Evolutionary conservation across 306 rosid genomes (phyloP), one percentile per base, ranked within the genome.

Genomic region (Vigna nakashimae): DNA sequence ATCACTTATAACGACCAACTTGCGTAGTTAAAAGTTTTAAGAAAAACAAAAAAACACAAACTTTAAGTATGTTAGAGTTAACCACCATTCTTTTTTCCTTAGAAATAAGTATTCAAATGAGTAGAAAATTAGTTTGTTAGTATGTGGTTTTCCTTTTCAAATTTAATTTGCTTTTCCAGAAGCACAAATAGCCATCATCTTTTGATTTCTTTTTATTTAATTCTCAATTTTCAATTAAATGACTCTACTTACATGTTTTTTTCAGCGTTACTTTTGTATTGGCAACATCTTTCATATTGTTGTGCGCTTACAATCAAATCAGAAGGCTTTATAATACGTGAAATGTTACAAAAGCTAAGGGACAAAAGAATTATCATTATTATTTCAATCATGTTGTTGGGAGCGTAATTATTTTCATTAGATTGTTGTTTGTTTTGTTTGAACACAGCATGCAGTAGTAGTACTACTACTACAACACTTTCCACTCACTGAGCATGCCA

Each of bases 291-390:
- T 34, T 68, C 78, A 75, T 26, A 26, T 79, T 75, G 45, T 72
- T 65, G 26, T 71, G 32, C 76, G 60, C 28, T 79, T 57, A 76
- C 70, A 68, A 71, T 84, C 82, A 84, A 84, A 79, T 69, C 71
- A 30, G 13, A 43, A 42, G 43, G 75, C 17, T 38, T 76, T 24
- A 10, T 42, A 42, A 18, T 17, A 38, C 20, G 5, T 11, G 51
- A 42, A 32, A 65, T 18, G 13, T 42, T 65, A 65, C 52, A 65
- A 65, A 65, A 65, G 52, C 51, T 65, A 65, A 42, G 18, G 71
- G 71, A 65, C 52, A 50, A 43, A 63, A 28, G 9, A n/a, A 13
- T 48, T 38, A 42, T 66, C n/a, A 65, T 18, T 65, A 42, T 65
- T 24, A 42, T 65, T 24, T 76, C 52, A 58, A 60, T 84, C 34